These are phyloP conservation scores for Cyberlindnera veronae DNA, from an alignment of 805 yeast genomes.

Conservation along the genomic window DNA sequence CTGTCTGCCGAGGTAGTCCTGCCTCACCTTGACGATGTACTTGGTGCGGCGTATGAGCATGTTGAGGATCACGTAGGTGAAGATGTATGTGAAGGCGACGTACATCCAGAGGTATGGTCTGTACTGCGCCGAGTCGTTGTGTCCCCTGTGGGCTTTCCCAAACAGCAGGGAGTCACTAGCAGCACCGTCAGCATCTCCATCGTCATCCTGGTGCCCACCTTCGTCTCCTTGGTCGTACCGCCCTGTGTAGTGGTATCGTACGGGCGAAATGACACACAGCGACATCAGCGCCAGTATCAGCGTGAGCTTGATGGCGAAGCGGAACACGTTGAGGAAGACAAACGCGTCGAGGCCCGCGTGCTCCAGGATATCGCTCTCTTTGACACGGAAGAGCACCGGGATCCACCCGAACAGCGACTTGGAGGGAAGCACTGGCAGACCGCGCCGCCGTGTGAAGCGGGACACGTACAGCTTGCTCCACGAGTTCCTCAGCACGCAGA, in stretches of 20 bases:
- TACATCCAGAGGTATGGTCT: constrained; percentile 77
- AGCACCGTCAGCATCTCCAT: constrained; percentile 1
- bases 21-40: constrained; percentile 74
- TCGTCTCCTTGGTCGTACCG: constrained; percentile 57
- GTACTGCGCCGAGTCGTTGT: constrained; percentile 36
- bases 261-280: constrained; percentile 73
- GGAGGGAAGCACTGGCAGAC: constrained; percentile 56
- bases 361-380: constrained; percentile 75
- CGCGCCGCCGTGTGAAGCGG: constrained; percentile 45
- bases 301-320: constrained; percentile 75
- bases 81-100: constrained; percentile 80
- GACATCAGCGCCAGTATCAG: constrained; percentile 66
- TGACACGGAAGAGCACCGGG: constrained; percentile 55
- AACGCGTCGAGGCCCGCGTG: constrained; percentile 94
- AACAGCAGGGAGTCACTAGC: constrained; percentile 26
- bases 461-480: constrained; percentile 88
- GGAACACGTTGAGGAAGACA: constrained; percentile 87
- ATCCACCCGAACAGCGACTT: constrained; percentile 79
- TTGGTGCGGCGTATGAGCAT: constrained; percentile 66
- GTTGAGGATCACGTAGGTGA: constrained; percentile 64
- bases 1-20: constrained; percentile 77
- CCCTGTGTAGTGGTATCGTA: constrained; percentile 81
- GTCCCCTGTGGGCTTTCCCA: constrained; percentile 29
- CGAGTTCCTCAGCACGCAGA: constrained; percentile 65
- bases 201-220: constrained; percentile 3